Base-by-base conservation (phyloP, 2,329 filamentous ascomycete species). In the Camillea tinctor region DNA sequence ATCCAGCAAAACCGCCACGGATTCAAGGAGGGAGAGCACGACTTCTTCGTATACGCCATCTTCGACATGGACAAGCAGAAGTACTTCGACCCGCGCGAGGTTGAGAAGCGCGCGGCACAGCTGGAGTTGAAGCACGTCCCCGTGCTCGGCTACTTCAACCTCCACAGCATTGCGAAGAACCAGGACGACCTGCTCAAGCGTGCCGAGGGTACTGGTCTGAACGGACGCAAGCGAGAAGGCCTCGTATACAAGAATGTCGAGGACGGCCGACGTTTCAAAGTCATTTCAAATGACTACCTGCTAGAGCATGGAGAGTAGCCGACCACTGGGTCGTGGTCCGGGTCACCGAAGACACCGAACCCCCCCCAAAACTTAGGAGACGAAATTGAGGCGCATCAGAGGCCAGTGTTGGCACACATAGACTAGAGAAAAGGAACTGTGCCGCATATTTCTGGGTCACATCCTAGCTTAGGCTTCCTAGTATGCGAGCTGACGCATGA, bases 261-360 rank as follows among this genome's bases (percentile, higher is more conserved):
- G 0, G 68, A 71, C 7, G 66, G 65, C 0, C 60, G 65, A 1
- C 68, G 64, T 52, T 72, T 73, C 64, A 73, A 73, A 65, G 68
- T 69, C 0, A 56, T 68, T 8, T 68, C 66, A 4, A 56, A 48
- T n/a, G 40, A 59, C 2, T 71, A 68, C 57, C 60, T 70, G 17
- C 8, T 65, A n/a, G 56, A 63, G 52, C 54, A 61, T 8, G 54
- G 56, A 24, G 52, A 71, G 55, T 55, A 24, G 26, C 2, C 9
- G 22, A 50, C 36, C n/a, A n/a, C n/a, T 44, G 11, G 36, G 17
- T 11, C 5, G 36, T 9, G 7, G 26, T 30, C 13, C 13, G 26
- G 13, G 26, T 30, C 26, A 11, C 13, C 26, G 7, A 4, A 30
- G 8, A 9, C 13, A 7, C 26, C 26, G 26, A 30, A 30, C 26